Conservation (phyloP, 352 stramenopile species). For the Phytophthora syringae region DNA sequence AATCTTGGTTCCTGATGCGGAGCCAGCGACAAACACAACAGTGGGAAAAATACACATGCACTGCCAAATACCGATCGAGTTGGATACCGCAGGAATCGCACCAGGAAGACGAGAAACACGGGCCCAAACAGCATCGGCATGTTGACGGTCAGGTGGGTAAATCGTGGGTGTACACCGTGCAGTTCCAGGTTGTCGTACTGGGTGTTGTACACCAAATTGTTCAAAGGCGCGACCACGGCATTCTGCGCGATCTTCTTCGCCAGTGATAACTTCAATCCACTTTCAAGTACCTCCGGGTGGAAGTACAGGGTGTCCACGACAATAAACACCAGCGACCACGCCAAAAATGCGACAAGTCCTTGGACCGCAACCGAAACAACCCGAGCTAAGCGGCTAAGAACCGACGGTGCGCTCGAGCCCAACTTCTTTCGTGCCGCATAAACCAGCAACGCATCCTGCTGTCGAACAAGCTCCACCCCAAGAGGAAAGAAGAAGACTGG, state of each 20-base stretch:
- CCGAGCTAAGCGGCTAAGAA: conserved; percentile 30
- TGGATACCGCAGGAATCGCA: conserved; percentile 29
- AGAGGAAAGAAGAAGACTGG: conserved; percentile 81
- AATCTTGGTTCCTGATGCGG: conserved; percentile 96
- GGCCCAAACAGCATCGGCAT: conserved; percentile 94
- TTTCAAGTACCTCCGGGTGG: conserved; percentile 28
- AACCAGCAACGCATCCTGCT: conserved; percentile 52
- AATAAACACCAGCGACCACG: conserved; percentile 41
- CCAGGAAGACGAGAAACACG: conserved; percentile 69
- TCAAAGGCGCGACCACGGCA: conserved; percentile 70
- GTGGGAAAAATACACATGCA: conserved; percentile 65
- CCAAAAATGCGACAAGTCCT: conserved; percentile 55
- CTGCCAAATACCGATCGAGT: conserved; percentile 36
- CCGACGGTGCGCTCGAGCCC: background rate
- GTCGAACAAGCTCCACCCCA: conserved; percentile 65
- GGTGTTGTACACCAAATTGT: conserved; percentile 94
- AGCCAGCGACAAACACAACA: conserved; percentile 89
- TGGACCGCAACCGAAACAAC: conserved; percentile 43
- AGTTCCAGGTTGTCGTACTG: conserved; percentile 89
- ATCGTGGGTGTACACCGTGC: conserved; percentile 91
- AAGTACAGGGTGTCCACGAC: conserved; percentile 72
- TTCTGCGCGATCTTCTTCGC: conserved; percentile 22
- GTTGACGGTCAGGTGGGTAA: conserved; percentile 91
- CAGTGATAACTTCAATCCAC: conserved; percentile 9
- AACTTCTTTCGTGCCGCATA: conserved; percentile 43